A percentile compares a stretch with the other conserved stretches of the same genome.
These are phyloP conservation scores for Poronia punctata DNA, from an alignment of 495 filamentous ascomycete species.

Conservation along the genomic window DNA sequence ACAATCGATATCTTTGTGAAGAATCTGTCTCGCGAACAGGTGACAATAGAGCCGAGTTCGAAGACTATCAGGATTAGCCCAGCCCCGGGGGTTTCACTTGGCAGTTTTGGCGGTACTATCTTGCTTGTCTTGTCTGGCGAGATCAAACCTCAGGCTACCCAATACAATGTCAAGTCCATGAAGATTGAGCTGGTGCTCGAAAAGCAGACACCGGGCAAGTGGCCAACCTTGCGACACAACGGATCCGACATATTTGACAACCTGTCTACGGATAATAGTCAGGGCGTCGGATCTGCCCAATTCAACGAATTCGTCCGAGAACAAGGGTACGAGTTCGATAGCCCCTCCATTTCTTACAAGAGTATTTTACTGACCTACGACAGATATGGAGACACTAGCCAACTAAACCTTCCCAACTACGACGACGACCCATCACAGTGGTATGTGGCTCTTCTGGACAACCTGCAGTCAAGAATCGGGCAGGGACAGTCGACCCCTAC, in stretches of 20 bases:
- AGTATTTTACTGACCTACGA: constrained; percentile 3
- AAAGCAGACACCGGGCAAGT: constrained; percentile 68
- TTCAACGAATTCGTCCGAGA: constrained; percentile 15
- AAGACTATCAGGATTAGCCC: constrained; percentile 20
- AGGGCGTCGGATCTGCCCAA: constrained; percentile 1
- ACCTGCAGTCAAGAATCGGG: constrained; percentile 7
- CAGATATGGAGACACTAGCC: constrained; percentile 11
- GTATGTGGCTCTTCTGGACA: constrained; percentile 16
- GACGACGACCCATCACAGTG: constrained; percentile 5
- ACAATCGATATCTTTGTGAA: constrained; percentile 34
- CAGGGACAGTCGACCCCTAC: background rate
- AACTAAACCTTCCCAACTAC: constrained; percentile 13
- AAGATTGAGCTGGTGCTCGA: constrained; percentile 79
- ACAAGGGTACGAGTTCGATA: no score
- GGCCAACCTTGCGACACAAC: constrained; percentile 59
- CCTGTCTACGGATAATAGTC: constrained; percentile 6
- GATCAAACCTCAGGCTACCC: constrained; percentile 55
- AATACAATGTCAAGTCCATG: constrained; percentile 58
- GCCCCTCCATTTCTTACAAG: background rate
- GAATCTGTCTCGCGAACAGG: constrained; percentile 26
- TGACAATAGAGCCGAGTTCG: constrained; percentile 21
- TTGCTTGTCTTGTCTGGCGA: constrained; percentile 61
- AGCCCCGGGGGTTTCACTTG: constrained; percentile 7
- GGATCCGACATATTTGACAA: constrained; percentile 21
- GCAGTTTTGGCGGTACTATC: constrained; percentile 30